phyloP scores from a whole-genome alignment of 1,284 basidiomycete genomes.

The Puccinia triticina region DNA sequence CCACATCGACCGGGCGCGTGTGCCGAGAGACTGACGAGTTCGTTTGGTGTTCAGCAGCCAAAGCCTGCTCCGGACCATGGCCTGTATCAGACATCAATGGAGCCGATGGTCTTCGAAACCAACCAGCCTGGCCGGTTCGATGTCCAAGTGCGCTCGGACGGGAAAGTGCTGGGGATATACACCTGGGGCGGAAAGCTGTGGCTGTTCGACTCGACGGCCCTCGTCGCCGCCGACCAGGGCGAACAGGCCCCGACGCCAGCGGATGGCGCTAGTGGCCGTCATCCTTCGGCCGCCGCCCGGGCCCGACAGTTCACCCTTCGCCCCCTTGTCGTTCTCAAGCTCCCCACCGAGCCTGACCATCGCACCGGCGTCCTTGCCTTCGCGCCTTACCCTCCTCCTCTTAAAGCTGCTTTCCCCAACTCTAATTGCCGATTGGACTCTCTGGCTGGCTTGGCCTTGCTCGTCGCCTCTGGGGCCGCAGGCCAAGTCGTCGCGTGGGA shows the following conservation, averaged over 20 bases:
- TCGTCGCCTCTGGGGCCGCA: background rate
- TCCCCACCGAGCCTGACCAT: constrained; percentile 27
- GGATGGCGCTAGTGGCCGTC: too few species aligned
- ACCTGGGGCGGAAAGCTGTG: constrained; percentile 42
- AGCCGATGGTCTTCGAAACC: constrained; percentile 13
- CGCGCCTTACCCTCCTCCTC: constrained; percentile 6
- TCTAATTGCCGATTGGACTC: background rate
- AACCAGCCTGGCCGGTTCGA: constrained; percentile 38
- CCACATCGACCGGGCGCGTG: background rate
- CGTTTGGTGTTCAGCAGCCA: too few species aligned
- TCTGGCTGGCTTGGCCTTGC: constrained; percentile 5
- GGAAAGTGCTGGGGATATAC: constrained; percentile 39
- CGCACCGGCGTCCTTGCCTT: constrained; percentile 39
- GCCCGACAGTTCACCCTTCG: background rate
- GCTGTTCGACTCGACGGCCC: constrained; percentile 16
- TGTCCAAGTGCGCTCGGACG: constrained; percentile 38
- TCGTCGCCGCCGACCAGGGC: background rate
- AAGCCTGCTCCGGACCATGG: background rate
- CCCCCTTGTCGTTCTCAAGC: constrained; percentile 23
- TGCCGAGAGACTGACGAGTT: background rate
- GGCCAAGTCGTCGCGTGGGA: constrained; percentile 18
- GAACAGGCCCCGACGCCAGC: background rate
- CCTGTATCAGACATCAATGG: constrained; percentile 1
- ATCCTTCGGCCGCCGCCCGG: background rate
- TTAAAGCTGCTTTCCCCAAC: background rate